phyloP scores from a whole-genome alignment of 1,284 basidiomycete species.

The Ceratobasidium sp. region DNA sequence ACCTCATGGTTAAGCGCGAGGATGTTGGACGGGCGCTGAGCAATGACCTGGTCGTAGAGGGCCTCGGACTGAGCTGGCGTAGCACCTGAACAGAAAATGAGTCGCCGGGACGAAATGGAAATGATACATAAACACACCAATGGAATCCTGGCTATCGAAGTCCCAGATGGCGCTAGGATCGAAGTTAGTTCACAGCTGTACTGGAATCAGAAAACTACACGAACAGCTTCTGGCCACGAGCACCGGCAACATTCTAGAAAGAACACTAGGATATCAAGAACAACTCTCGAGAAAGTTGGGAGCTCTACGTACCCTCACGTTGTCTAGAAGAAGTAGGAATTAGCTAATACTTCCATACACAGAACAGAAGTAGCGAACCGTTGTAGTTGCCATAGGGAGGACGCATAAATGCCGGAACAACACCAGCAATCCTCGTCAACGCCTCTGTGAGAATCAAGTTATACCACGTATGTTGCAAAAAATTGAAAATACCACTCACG shows the following conservation, averaged over 20 bases:
- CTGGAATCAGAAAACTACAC: neutral
- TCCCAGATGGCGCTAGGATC: constrained; percentile 43
- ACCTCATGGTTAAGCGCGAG: constrained; percentile 48
- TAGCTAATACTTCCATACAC: neutral
- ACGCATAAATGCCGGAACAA: constrained; percentile 47
- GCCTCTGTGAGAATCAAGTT: constrained; percentile 32
- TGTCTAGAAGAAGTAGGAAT: constrained; percentile 5
- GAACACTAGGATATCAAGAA: neutral
- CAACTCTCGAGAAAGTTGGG: neutral
- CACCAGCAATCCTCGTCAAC: constrained; percentile 41
- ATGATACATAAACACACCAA: neutral
- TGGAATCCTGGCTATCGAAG: constrained; percentile 45
- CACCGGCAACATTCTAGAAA: constrained; percentile 20
- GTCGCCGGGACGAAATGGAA: neutral
- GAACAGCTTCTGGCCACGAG: constrained; percentile 28
- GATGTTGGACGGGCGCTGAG: constrained; percentile 22
- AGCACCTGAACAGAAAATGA: constrained; percentile 6
- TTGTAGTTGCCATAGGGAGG: constrained; percentile 50
- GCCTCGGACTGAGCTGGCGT: constrained; percentile 10
- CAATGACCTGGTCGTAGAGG: constrained; percentile 13
- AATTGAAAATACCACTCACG: neutral
- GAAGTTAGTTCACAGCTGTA: neutral
- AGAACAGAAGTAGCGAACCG: constrained; percentile 28
- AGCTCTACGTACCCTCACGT: constrained; percentile 11
- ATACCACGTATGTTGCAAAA: neutral